phyloP scores from a whole-genome alignment of 1,139 yeast genomes.

The Scheffersomyces illinoinensis region DNA sequence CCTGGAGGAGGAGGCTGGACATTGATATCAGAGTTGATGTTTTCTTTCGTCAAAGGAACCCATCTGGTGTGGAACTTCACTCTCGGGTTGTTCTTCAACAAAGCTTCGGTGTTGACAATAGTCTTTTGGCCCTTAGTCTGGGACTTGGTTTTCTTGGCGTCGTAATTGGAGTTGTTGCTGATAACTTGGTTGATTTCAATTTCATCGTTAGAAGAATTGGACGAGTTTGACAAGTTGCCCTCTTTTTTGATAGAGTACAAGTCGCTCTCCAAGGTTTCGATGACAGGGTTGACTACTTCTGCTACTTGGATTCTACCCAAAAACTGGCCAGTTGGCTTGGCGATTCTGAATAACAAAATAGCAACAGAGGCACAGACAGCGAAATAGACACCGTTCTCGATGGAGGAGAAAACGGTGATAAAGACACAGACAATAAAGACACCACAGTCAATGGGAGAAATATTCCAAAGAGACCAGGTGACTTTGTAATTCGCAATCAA shows the following conservation, averaged over 20 bases:
- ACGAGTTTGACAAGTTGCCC: slow-evolving; percentile 8
- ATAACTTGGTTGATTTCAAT: slow-evolving; percentile 44
- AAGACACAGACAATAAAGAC: slow-evolving; percentile 78
- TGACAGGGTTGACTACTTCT: slow-evolving; percentile 62
- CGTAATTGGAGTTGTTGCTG: slow-evolving; percentile 11
- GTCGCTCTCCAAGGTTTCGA: slow-evolving; percentile 16
- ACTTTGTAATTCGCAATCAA: slow-evolving; percentile 72
- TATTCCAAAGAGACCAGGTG: slow-evolving; percentile 73
- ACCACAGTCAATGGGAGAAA: slow-evolving; percentile 73
- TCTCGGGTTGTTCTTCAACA: slow-evolving; percentile 29
- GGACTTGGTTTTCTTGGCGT: slow-evolving; percentile 13
- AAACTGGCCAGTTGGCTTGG: slow-evolving; percentile 80
- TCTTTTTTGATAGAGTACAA: slow-evolving; percentile 6
- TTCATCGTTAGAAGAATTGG: slow-evolving; percentile 19
- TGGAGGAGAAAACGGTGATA: slow-evolving; percentile 76
- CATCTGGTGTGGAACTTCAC: slow-evolving; percentile 64
- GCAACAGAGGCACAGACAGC: slow-evolving; percentile 86
- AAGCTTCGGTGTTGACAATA: slow-evolving; percentile 21
- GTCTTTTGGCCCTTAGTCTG: slow-evolving; percentile 14
- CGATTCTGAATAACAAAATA: slow-evolving; percentile 67
- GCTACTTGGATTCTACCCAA: slow-evolving; percentile 75
- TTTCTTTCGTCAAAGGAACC: slow-evolving; percentile 70
- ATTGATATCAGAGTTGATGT: slow-evolving; percentile 57
- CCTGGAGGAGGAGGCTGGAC: slow-evolving; percentile 88
- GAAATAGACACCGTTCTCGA: slow-evolving; percentile 89